phyloP scores from a whole-genome alignment of 176 grass and related monocot species.

The barley (Hordeum vulgare) region DNA sequence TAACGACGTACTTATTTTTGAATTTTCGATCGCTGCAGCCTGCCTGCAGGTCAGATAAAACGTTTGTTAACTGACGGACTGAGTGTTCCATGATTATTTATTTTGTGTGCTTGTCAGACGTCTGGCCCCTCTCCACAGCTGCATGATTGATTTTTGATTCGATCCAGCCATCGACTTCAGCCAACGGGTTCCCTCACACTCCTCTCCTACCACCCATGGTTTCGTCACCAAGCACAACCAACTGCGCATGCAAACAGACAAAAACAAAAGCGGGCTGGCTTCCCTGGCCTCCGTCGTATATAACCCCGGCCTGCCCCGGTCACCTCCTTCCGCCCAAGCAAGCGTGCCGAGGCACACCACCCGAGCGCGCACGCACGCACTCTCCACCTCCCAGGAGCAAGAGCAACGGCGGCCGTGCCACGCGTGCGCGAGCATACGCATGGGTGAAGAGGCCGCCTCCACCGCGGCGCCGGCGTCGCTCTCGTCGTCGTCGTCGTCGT shows the following conservation, averaged over 20 bases:
- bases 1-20: not conserved
- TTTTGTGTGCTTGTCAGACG: not conserved
- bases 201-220: slow-evolving; percentile 14
- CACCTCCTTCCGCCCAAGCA: not conserved
- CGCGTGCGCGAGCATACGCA: not conserved
- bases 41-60: not conserved
- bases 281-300: not conserved
- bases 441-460: not conserved
- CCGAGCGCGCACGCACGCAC: not conserved
- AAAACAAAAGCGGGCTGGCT: not conserved
- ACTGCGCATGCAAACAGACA: not conserved
- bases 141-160: not conserved
- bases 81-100: not conserved
- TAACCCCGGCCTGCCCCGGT: not conserved
- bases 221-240: not conserved
- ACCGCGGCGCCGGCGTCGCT: not conserved
- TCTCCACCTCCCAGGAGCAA: not conserved
- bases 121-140: not conserved
- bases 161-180: not conserved
- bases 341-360: not conserved
- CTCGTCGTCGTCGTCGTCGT: not conserved
- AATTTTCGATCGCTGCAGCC: not conserved
- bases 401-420: not conserved
- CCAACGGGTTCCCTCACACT: slow-evolving; percentile 26
- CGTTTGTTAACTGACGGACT: not conserved